A percentile compares a stretch with the other conserved stretches of the same genome.
Conservation (phyloP, 2,329 filamentous ascomycete species). For the Coniella vitis region DNA sequence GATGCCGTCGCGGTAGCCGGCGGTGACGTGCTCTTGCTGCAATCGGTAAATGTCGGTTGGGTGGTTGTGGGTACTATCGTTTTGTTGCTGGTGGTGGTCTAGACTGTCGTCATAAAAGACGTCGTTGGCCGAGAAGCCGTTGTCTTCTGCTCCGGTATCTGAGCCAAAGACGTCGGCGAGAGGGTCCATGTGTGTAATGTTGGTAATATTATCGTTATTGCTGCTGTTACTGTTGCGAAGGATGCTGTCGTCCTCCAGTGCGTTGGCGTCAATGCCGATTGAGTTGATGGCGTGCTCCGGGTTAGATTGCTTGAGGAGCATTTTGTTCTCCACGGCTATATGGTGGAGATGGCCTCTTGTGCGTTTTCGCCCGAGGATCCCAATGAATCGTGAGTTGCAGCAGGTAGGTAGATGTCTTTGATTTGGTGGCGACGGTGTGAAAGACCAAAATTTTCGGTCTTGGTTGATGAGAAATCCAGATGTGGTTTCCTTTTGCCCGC, state of each 20-base stretch:
- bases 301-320: slow-evolving; percentile 15
- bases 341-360: too few relatives aligned
- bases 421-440: too few relatives aligned
- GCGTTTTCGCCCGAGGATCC: too few relatives aligned
- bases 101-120: not conserved
- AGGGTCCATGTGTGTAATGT: slow-evolving; percentile 3
- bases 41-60: slow-evolving; percentile 66
- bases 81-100: not conserved
- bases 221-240: too few relatives aligned
- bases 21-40: slow-evolving; percentile 69
- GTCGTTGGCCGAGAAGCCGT: not conserved
- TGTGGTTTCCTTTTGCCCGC: too few relatives aligned
- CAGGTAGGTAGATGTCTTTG: too few relatives aligned
- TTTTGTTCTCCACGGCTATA: not conserved
- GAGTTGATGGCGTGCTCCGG: slow-evolving; percentile 13
- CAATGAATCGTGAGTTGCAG: too few relatives aligned
- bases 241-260: too few relatives aligned
- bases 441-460: too few relatives aligned
- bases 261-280: slow-evolving; percentile 1
- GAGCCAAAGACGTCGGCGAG: slow-evolving; percentile 16
- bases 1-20: slow-evolving; percentile 87
- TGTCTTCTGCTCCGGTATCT: slow-evolving; percentile 1
- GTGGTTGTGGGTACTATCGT: slow-evolving; percentile 24
- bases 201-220: not conserved
- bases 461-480: too few relatives aligned